Evolutionary conservation across 169 alveolate genomes (phyloP), one percentile per base, ranked within the genome.

Genomic region (Toxoplasma gondii): DNA sequence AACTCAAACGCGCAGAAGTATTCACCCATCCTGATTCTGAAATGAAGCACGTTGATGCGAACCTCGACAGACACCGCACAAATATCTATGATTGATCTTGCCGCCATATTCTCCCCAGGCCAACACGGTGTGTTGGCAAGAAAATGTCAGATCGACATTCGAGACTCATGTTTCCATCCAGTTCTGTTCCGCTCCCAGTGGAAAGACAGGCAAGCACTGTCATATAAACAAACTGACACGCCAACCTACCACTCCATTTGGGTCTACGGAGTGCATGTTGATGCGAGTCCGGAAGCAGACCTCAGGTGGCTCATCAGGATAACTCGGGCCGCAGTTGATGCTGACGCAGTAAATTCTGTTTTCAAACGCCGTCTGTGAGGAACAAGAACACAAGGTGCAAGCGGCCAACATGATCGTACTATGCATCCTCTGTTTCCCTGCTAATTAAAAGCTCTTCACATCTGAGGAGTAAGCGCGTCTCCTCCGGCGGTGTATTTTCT

Each of bases 261-360:
- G 91, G 93, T 98, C 99, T 31, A 99, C 99, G 87, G 99, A 98
- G 43, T 99, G 98, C 94, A 99, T 96, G 95, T 98, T 98, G 82
- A 99, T 98, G 88, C 97, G 97, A 34, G 99, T 98, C 41, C 96
- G 94, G 96, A 99, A 99, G 95, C 94, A 53, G 54, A 99, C 99
- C 64, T 96, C 96, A n/a, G 99, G 99, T 19, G 99, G 99, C 64
- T 95, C 97, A 49, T 97, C 98, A 16, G 99, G 99, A 96, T 99
- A 99, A 87, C 98, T 95, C 53, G 98, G 98, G 39, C 99, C 99
- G 93, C 99, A 99, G 41, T 93, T 96, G 54, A 99, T 97, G 69
- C 98, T 96, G 44, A 99, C 97, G 81, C 99, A 98, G 96, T 99
- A 99, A 34, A 99, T 99, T 93, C 99, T 96, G 92, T 98, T 98